Conservation (phyloP, 768 basidiomycete genomes). For the Russula abietina region DNA sequence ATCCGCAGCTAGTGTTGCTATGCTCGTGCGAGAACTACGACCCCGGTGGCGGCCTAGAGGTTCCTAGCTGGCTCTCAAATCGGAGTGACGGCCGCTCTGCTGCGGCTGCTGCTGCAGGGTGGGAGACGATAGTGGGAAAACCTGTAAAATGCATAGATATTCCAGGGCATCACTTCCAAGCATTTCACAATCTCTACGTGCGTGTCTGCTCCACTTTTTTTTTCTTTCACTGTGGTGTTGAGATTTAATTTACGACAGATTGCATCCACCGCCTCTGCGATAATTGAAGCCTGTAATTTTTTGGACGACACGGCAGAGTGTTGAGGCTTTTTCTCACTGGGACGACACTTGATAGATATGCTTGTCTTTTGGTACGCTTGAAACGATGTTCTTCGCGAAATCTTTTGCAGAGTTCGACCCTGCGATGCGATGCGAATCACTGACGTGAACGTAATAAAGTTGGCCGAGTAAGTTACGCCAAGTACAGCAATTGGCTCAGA, state of each 20-base stretch:
- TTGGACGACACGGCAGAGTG: constrained; percentile 3
- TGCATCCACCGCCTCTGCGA: constrained; percentile 9
- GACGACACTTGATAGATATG: background rate
- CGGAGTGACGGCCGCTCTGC: constrained; percentile 34
- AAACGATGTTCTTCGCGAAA: background rate
- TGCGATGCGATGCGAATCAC: background rate
- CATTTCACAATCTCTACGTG: constrained; percentile 49
- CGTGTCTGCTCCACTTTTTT: constrained; percentile 23
- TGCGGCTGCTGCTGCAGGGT: constrained; percentile 36
- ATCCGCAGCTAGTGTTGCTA: constrained; percentile 43
- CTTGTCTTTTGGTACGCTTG: background rate
- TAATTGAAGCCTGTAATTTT: constrained; percentile 17
- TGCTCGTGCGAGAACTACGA: constrained; percentile 46
- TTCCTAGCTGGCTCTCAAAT: constrained; percentile 50
- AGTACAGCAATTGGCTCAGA: too few relatives aligned
- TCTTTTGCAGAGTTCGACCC: background rate
- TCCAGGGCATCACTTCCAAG: constrained; percentile 61
- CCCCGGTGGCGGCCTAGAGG: constrained; percentile 30
- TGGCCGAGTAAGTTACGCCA: too few relatives aligned
- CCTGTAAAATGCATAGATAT: constrained; percentile 46
- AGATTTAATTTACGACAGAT: constrained; percentile 9
- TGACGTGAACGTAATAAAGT: too few relatives aligned
- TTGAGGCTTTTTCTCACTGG: background rate
- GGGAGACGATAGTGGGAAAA: constrained; percentile 41
- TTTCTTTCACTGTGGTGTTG: background rate